phyloP scores from a whole-genome alignment of 805 yeast genomes.

The Schwanniomyces sp. region DNA sequence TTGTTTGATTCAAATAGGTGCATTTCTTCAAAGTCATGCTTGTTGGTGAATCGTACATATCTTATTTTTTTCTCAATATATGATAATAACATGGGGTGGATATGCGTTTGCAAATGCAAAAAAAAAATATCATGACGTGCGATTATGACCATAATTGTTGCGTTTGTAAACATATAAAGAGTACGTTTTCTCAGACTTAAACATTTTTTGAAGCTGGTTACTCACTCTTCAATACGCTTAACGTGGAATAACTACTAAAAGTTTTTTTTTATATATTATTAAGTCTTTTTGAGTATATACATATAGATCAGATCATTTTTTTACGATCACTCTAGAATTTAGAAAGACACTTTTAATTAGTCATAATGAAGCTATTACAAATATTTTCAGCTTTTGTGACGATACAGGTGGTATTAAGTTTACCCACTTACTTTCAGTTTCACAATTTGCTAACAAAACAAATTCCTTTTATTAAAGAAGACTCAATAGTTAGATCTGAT shows the following conservation, averaged over 20 bases:
- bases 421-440: not conserved
- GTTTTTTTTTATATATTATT: no score
- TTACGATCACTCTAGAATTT: not conserved
- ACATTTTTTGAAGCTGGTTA: not conserved
- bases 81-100: slow-evolving; percentile 1
- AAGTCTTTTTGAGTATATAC: no score
- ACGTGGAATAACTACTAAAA: no score
- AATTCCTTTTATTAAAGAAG: not conserved
- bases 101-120: not conserved
- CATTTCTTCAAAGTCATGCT: not conserved
- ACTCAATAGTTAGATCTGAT: slow-evolving; percentile 17
- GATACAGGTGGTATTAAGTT: not conserved
- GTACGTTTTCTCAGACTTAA: not conserved
- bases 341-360: not conserved
- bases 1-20: not conserved
- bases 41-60: not conserved
- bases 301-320: no score
- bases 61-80: not conserved
- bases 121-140: not conserved
- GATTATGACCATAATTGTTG: not conserved
- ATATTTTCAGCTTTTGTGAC: not conserved
- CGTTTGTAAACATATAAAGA: slow-evolving; percentile 1
- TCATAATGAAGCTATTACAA: not conserved
- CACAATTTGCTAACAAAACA: not conserved
- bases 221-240: no score